Evolutionary conservation across 1,284 basidiomycete genomes (phyloP), one percentile per base, ranked within the genome.

Genomic region (Pseudozyma flocculosa): DNA sequence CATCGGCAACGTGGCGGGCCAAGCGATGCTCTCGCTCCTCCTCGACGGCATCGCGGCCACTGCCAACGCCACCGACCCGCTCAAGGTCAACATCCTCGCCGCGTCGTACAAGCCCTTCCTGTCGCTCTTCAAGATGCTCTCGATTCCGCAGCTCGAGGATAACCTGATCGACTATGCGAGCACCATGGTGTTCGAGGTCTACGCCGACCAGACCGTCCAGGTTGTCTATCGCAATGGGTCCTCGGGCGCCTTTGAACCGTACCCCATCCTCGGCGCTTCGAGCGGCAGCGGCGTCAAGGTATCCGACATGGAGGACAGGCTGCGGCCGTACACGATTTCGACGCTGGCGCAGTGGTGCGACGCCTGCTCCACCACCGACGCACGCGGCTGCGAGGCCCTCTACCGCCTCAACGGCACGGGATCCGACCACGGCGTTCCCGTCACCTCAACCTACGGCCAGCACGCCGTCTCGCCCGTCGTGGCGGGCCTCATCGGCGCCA

Each of bases 51-150:
- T 92, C 48, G 83, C 87, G 72, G 85, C 85, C 66, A 86, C 92
- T 70, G 83, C 86, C 43, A 90, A 87, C 82, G 84, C 86, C 70
- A 85, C 83, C 50, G 86, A 88, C 79, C 85, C 87, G 37, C 84
- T 92, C 51, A 86, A 89, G 72, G 82, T 92, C 79, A 82, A 86
- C 75, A 80, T 90, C 61, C 82, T 89, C 70, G 65, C 55, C 76
- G 87, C 87, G 21, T 88, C 88, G 63, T 92, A 92, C 82, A 90
- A 92, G 79, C 87, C 90, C 26, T 89, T 92, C 84, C 86, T 92
- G 70, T 89, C 88, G 15, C 82, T 92, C 75, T 87, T 90, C 84
- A 85, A 87, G 78, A 84, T 89, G 80, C 50, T 64, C 49, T 53
- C 55, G 30, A 50, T 71, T 24, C 45, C 45, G 5, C 29, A 39